Evolutionary conservation across 768 basidiomycete genomes (phyloP), one percentile per base, ranked within the genome.

Genomic region (Amanita rubescens): DNA sequence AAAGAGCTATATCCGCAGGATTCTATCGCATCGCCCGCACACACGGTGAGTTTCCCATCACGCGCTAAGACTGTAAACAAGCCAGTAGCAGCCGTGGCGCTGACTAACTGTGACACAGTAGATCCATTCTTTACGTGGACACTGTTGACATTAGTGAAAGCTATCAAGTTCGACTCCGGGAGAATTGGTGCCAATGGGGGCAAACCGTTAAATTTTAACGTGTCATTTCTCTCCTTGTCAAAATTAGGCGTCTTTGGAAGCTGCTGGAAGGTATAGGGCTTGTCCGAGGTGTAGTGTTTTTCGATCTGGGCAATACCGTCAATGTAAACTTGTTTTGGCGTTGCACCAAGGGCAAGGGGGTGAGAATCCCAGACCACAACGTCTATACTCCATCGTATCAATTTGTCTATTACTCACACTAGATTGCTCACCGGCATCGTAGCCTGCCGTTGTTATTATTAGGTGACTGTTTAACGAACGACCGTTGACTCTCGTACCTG

Each of bases 261-360:
- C 7, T 68, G 57, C 59, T 92, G 88, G 56, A 79, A 71, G 6
- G 65, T 52, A 1, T 57, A 44, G 0, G 85, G 80, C 63, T 92
- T 91, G 49, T 67, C 53, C 44, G 70, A 65, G 12, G 74, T 59
- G 53, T 72, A 62, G 0, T 82, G 78, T 10, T 67, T 60, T 42
- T 70, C 61, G 2, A 86, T 60, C 60, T 94, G 91, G 0, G 85
- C 63, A 54, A 93, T 85, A 3, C 91, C 92, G 59, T 94, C 91
- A 55, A 93, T 89, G 68, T 77, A 90, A 8, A 90, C 87, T 70
- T 92, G 89, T 47, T 76, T 74, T 3, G 90, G 90, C 0, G 88
- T 83, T 19, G 89, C 87, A 19, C 87, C 87, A 10, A 93, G 71
- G 1, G 80, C 71, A 14, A 94, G 74, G 1, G 90, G 90, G 66